phyloP scores from a whole-genome alignment of 768 basidiomycete genomes.

The Lentinula guzmanii region DNA sequence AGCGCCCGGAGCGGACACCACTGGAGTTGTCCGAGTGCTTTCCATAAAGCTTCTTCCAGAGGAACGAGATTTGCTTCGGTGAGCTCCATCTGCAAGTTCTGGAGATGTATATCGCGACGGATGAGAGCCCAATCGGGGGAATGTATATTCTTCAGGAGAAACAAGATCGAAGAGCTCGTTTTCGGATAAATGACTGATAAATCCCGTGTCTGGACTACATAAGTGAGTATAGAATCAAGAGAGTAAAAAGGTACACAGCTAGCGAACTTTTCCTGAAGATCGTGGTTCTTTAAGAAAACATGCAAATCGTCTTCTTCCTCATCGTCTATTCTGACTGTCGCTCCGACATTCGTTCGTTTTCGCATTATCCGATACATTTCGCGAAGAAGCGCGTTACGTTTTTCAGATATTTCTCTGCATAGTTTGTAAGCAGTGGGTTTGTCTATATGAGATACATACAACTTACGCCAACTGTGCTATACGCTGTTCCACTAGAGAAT shows the following conservation, averaged over 20 bases:
- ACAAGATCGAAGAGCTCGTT: conserved; percentile 9
- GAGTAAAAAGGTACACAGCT: not conserved
- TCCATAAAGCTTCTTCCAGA: not conserved
- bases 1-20: not conserved
- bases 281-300: conserved; percentile 50
- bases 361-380: conserved; percentile 68
- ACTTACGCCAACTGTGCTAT: conserved; percentile 26
- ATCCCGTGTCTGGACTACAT: conserved; percentile 27
- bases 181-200: conserved; percentile 12
- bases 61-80: not conserved
- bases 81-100: not conserved
- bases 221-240: conserved; percentile 3
- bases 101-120: not conserved
- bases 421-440: not conserved
- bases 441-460: not conserved
- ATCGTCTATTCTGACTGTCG: conserved; percentile 30
- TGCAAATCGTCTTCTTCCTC: conserved; percentile 38
- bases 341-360: conserved; percentile 40
- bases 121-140: not conserved
- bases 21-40: not conserved
- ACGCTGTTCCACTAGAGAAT: conserved; percentile 22
- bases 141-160: not conserved
- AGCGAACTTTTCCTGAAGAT: conserved; percentile 45
- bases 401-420: conserved; percentile 52
- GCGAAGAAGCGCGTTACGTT: conserved; percentile 64